Conservation (phyloP, 768 basidiomycete genomes). For the Leccinum ochraceum region DNA sequence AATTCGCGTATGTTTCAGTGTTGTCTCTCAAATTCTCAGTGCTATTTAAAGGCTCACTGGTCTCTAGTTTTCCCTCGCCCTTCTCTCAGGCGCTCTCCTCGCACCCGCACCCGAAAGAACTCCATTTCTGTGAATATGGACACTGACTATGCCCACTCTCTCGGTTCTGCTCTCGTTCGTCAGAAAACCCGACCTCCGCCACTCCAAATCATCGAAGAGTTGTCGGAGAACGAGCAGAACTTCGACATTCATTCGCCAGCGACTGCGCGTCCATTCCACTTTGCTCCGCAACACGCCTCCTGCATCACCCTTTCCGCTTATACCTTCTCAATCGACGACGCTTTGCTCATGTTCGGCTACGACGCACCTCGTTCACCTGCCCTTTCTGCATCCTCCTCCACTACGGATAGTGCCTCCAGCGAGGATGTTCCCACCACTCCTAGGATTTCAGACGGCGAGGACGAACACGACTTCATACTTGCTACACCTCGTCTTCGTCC, state of each 20-base stretch:
- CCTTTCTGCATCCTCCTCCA: slow-evolving; percentile 36
- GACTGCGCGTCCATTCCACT: slow-evolving; percentile 22
- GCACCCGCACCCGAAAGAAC: slow-evolving; percentile 24
- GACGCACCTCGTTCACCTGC: slow-evolving; percentile 30
- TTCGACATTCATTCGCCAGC: slow-evolving; percentile 15
- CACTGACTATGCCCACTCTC: slow-evolving; percentile 5
- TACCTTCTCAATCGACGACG: slow-evolving; percentile 33
- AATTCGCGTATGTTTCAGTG: slow-evolving; percentile 18
- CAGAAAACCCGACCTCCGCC: slow-evolving; percentile 28
- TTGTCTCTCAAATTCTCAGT: neutral
- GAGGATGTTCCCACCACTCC: slow-evolving; percentile 51
- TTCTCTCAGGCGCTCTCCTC: slow-evolving; percentile 30
- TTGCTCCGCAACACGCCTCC: slow-evolving; percentile 9
- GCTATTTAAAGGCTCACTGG: slow-evolving; percentile 1
- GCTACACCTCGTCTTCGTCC: slow-evolving; percentile 38
- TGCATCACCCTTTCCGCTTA: slow-evolving; percentile 35
- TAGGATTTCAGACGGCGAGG: slow-evolving; percentile 57
- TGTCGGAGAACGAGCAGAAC: slow-evolving; percentile 22
- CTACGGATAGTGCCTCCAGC: slow-evolving; percentile 42
- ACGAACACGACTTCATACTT: slow-evolving; percentile 10
- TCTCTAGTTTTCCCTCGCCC: slow-evolving; percentile 25
- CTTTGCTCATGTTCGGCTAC: slow-evolving; percentile 25
- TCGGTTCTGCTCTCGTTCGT: slow-evolving; percentile 4
- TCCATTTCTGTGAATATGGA: slow-evolving; percentile 11
- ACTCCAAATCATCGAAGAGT: slow-evolving; percentile 35